These are phyloP conservation scores for Pleurotus tuoliensis DNA, from an alignment of 768 basidiomycete genomes.

Conservation along the genomic window DNA sequence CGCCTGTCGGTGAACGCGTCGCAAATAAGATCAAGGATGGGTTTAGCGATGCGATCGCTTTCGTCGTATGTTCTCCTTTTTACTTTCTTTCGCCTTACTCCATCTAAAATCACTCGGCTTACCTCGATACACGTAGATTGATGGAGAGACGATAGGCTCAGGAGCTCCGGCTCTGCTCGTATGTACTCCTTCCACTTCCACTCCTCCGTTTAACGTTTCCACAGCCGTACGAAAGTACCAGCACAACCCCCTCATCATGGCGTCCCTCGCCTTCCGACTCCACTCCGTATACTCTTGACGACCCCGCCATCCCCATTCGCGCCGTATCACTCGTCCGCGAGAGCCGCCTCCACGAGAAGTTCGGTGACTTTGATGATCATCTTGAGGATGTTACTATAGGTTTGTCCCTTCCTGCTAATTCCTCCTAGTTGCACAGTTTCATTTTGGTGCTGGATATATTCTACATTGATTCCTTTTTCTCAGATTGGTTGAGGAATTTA, in stretches of 20 bases:
- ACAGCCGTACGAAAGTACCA: conserved; percentile 52
- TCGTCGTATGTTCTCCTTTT: conserved; percentile 50
- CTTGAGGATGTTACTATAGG: conserved; percentile 67
- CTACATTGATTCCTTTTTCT: too few relatives aligned
- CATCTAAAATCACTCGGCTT: conserved; percentile 1
- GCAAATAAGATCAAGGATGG: conserved; percentile 48
- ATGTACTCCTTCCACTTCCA: too few relatives aligned
- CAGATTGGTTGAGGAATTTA: conserved; percentile 46
- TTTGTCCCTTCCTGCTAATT: conserved; percentile 27
- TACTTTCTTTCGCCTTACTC: background rate
- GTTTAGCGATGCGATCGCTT: conserved; percentile 60
- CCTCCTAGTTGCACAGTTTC: too few relatives aligned
- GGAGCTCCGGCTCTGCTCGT: conserved; percentile 56
- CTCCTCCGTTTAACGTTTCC: too few relatives aligned
- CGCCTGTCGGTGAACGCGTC: conserved; percentile 63
- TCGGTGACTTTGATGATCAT: conserved; percentile 84
- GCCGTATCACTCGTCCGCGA: conserved; percentile 50
- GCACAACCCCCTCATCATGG: conserved; percentile 34
- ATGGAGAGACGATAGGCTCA: conserved; percentile 53
- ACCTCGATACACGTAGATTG: conserved; percentile 39
- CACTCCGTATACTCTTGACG: conserved; percentile 44
- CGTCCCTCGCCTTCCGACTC: conserved; percentile 43
- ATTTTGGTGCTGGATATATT: too few relatives aligned
- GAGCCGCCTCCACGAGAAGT: conserved; percentile 45
- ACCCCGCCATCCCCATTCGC: conserved; percentile 39